Percentiles rank a stretch among this genome's conserved stretches.
These are phyloP conservation scores for Yamadazyma dendronema DNA, from an alignment of 1,139 yeast genomes.

Conservation along the genomic window DNA sequence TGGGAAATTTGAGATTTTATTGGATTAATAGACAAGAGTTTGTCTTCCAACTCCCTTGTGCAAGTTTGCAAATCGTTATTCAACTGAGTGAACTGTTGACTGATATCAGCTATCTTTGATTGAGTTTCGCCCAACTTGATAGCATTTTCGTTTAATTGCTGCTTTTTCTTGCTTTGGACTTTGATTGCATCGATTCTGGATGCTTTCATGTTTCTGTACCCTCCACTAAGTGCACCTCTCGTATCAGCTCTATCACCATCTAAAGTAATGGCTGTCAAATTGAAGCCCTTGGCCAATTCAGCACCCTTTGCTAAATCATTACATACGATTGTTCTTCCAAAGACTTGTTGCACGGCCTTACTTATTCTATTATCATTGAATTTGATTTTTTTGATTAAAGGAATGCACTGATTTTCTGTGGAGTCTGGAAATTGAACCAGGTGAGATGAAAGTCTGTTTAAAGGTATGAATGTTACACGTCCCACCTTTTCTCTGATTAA, in stretches of 20 bases:
- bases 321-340: conserved; percentile 79
- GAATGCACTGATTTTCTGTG: conserved; percentile 58
- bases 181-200: conserved; percentile 73
- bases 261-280: conserved; percentile 76
- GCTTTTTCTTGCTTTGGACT: conserved; percentile 49
- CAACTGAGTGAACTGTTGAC: conserved; percentile 26
- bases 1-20: conserved; percentile 41
- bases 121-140: conserved; percentile 22
- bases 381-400: conserved; percentile 71
- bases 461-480: conserved; percentile 86
- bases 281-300: conserved; percentile 60
- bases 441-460: conserved; percentile 55
- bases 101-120: conserved; percentile 23
- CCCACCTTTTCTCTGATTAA: conserved; percentile 71
- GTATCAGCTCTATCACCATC: conserved; percentile 90
- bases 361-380: conserved; percentile 51
- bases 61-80: conserved; percentile 48
- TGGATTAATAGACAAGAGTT: conserved; percentile 43
- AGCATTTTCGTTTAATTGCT: conserved; percentile 42
- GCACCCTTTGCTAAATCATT: conserved; percentile 67
- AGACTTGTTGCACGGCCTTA: conserved; percentile 72
- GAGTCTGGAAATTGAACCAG: conserved; percentile 51
- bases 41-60: conserved; percentile 34
- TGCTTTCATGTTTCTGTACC: conserved; percentile 68
- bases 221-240: conserved; percentile 86